These are phyloP conservation scores for Fraxinus ornus DNA, from an alignment of 305 asterid species.

Conservation along the genomic window DNA sequence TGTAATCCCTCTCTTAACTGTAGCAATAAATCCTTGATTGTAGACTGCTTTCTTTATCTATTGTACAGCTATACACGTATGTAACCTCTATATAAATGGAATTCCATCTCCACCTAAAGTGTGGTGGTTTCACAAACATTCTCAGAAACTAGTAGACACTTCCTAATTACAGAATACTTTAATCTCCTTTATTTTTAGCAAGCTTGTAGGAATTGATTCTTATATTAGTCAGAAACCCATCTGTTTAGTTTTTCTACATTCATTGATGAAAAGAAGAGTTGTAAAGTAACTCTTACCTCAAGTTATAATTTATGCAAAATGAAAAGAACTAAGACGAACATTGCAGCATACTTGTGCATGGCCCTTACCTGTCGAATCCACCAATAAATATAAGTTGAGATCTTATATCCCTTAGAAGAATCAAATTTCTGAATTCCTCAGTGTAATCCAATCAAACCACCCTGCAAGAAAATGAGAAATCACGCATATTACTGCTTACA, in stretches of 20 bases:
- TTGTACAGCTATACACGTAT: no score
- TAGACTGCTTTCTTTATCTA: no score
- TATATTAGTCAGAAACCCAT: background rate
- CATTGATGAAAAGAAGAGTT: background rate
- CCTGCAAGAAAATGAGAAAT: conserved; percentile 39
- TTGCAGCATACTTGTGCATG: background rate
- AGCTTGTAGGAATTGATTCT: background rate
- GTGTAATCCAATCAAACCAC: conserved; percentile 84
- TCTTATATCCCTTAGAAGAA: conserved; percentile 86
- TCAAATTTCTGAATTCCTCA: conserved; percentile 93
- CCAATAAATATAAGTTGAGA: conserved; percentile 96
- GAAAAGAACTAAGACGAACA: background rate
- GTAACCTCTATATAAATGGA: no score
- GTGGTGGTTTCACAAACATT: no score
- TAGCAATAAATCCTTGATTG: no score
- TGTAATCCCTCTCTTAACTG: no score
- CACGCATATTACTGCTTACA: background rate
- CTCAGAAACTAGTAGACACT: background rate
- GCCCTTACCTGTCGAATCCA: conserved; percentile 87
- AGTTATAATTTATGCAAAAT: background rate
- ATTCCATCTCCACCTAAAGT: no score
- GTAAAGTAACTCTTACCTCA: background rate
- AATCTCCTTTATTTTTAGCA: background rate
- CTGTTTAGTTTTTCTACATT: background rate
- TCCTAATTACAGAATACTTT: background rate